Percentiles rank a stretch among this genome's conserved stretches.
These are phyloP conservation scores for Saprolegnia parasitica DNA, from an alignment of 352 stramenopile species.

Conservation along the genomic window DNA sequence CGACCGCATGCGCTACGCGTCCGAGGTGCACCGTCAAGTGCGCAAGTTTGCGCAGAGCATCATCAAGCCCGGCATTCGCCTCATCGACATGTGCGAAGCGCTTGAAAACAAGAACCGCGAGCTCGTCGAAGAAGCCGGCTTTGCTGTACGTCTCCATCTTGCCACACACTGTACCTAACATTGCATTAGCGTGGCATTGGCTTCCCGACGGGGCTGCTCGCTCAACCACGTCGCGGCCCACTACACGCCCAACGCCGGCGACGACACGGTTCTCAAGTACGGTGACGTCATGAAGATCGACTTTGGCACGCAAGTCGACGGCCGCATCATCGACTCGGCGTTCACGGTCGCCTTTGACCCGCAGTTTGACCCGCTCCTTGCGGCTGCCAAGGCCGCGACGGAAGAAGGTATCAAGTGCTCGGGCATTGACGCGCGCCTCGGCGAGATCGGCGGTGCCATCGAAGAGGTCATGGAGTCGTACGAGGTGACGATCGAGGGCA, in stretches of 20 bases:
- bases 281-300: conserved; percentile 98
- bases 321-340: conserved; percentile 96
- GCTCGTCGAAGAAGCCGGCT: conserved; percentile 90
- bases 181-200: conserved; percentile 72
- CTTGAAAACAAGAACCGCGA: conserved; percentile 96
- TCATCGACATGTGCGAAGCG: conserved; percentile 94
- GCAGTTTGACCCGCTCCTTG: conserved; percentile 89
- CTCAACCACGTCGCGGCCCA: conserved; percentile 97
- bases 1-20: conserved; percentile 81
- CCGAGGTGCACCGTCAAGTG: conserved; percentile 93
- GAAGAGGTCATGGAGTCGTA: conserved; percentile 98
- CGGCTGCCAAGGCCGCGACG: conserved; percentile 91
- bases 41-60: conserved; percentile 92
- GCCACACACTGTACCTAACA: neutral
- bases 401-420: conserved; percentile 88
- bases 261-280: conserved; percentile 91
- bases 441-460: conserved; percentile 93
- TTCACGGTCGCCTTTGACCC: conserved; percentile 96
- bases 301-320: conserved; percentile 97
- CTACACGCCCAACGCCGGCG: conserved; percentile 96
- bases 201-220: conserved; percentile 95
- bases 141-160: conserved; percentile 43
- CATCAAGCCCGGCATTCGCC: conserved; percentile 94
- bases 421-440: conserved; percentile 94
- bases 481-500: conserved; percentile 95